Evolutionary conservation across 2,329 filamentous ascomycete species (phyloP).

Genomic region (Botryotinia narcissicola): DNA sequence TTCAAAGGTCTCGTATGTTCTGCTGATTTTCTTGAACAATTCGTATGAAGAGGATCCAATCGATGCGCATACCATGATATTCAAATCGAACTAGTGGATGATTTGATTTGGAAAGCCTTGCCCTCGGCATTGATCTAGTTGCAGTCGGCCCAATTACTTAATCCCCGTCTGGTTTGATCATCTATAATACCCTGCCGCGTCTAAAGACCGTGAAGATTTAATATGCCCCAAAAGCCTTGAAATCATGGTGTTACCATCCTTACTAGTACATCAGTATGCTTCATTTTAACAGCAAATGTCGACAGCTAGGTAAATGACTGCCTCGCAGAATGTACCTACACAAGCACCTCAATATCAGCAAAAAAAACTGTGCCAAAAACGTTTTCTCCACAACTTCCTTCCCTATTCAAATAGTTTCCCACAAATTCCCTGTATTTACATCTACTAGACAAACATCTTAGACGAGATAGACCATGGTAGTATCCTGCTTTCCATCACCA

Average conservation of each 20-base stretch:
- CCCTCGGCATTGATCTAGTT: neutral
- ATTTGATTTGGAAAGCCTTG: neutral
- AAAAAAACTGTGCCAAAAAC: neutral
- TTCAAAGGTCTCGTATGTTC: neutral
- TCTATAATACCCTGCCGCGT: constrained; percentile 12
- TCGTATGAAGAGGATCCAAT: constrained; percentile 2
- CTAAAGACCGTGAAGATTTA: neutral
- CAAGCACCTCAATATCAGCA: neutral
- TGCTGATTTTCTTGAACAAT: neutral
- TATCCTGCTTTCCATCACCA: neutral
- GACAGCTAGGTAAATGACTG: neutral
- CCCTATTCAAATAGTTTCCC: neutral
- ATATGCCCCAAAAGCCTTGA: neutral
- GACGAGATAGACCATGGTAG: neutral
- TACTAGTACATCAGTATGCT: neutral
- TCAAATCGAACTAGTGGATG: neutral
- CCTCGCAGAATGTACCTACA: neutral
- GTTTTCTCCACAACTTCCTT: neutral
- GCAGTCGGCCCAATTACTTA: constrained; percentile 11
- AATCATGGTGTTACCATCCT: neutral
- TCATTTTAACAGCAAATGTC: neutral
- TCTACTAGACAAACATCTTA: neutral
- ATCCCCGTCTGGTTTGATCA: neutral
- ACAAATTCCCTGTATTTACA: neutral
- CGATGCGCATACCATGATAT: constrained; percentile 6